A percentile compares a stretch with the other conserved stretches of the same genome.
phyloP scores from a whole-genome alignment of 371 early-diverging fungal genomes.

The Sanchytrium tribonematis region DNA sequence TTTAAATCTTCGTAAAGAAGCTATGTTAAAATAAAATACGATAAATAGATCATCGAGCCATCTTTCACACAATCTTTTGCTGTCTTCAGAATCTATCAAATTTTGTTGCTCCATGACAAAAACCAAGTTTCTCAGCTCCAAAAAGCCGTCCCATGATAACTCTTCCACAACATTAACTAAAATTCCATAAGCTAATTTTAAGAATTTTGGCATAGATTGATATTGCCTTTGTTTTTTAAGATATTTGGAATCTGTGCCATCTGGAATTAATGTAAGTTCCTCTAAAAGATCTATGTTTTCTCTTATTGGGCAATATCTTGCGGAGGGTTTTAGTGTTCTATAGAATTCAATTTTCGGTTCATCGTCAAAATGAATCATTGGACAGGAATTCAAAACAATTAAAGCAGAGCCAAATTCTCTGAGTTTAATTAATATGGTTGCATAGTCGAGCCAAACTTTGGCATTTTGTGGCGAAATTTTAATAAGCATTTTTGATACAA shows the following conservation, averaged over 20 bases:
- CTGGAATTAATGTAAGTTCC: background rate
- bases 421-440: background rate
- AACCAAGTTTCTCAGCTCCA: background rate
- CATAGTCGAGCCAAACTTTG: background rate
- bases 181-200: background rate
- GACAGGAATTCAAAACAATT: background rate
- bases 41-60: constrained; percentile 93
- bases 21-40: constrained; percentile 19
- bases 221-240: no score
- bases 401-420: background rate
- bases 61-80: constrained; percentile 85
- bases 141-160: background rate
- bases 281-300: background rate
- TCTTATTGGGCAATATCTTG: background rate
- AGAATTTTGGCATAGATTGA: background rate
- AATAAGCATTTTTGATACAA: background rate
- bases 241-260: background rate
- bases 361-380: background rate
- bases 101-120: background rate
- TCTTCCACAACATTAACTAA: background rate
- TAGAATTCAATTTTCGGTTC: background rate
- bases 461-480: background rate
- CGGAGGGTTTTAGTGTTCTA: background rate
- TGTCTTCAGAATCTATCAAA: constrained; percentile 12
- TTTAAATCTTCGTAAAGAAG: constrained; percentile 32